phyloP scores from a whole-genome alignment of 1,284 basidiomycete species.

The Cutaneotrichosporon sp. region DNA sequence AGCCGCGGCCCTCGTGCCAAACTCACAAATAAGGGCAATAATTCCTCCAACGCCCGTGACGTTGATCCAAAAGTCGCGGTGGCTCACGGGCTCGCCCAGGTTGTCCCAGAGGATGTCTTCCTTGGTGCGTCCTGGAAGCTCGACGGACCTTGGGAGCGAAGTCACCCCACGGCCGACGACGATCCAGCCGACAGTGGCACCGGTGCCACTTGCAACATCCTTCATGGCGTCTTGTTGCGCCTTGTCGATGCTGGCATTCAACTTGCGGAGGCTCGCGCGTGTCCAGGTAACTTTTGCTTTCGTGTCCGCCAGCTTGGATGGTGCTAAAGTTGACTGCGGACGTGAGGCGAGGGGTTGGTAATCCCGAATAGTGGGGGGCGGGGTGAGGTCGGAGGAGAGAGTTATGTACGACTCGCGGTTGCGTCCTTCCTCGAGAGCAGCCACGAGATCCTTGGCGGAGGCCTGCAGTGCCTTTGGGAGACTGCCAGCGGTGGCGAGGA shows the following conservation, averaged over 20 bases:
- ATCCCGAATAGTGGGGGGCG: neutral
- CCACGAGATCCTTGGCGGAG: too few relatives aligned
- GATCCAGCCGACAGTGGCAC: conserved; percentile 65
- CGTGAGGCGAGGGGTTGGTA: neutral
- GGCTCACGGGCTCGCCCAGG: conserved; percentile 62
- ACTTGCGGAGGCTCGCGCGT: conserved; percentile 36
- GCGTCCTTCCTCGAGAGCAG: too few relatives aligned
- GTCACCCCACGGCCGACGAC: conserved; percentile 68
- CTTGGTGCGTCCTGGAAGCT: conserved; percentile 73
- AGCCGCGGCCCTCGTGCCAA: conserved; percentile 20
- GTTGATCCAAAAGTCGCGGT: conserved; percentile 63
- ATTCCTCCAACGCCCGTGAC: conserved; percentile 59
- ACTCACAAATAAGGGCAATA: conserved; percentile 66
- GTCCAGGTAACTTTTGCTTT: conserved; percentile 12
- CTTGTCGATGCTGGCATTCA: conserved; percentile 68
- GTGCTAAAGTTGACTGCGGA: neutral
- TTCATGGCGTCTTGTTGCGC: conserved; percentile 60
- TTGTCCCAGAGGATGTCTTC: conserved; percentile 79
- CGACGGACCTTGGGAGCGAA: conserved; percentile 64
- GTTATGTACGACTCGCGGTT: neutral
- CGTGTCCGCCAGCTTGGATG: conserved; percentile 1
- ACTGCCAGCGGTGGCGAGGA: too few relatives aligned
- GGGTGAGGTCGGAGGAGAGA: neutral
- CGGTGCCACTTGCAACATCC: conserved; percentile 66
- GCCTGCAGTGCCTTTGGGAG: too few relatives aligned